Base-by-base conservation (phyloP, 139 green algal species). In the Chlorella sorokiniana region DNA sequence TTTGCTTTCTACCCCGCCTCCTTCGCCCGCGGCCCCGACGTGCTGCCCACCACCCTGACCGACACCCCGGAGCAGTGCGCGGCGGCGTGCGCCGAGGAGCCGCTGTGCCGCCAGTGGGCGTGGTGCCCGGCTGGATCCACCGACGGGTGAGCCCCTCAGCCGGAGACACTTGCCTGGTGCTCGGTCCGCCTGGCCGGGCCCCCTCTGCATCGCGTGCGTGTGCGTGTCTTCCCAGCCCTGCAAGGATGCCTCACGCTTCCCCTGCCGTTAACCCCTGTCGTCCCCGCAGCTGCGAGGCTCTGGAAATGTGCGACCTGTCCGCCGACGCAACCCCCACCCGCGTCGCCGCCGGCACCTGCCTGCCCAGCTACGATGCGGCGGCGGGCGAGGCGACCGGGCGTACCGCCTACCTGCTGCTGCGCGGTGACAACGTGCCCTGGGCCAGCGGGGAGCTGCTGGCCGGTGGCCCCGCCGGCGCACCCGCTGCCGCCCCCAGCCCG, bases 21-120 rank as follows among this genome's bases (percentile, higher is more conserved):
- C 37, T 76, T 31, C 23, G 29, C 33, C 27, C 42, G 69, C 1
- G 69, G 69, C 25, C 23, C 68, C 29, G 41, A 18, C 51, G 41
- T 61, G 42, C n/a, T 72, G 65, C 3, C 29, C 25, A 1, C 29
- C 29, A 9, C 31, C 27, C 5, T n/a, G 69, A n/a, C 69, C 29
- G 35, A 51, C 37, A 42, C 42, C 2, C 29, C 51, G 44, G 69
- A 76, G 42, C 11, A 61, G n/a, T 76, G 69, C n/a, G 69, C 44
- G 2, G 29, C 9, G 10, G 42, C 25, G 11, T 76, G 69, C 69
- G 42, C 23, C 2, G 69, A 62, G 42, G 33, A 37, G 42, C 6
- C 69, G 14, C 29, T n/a, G 44, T 76, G 69, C 44, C 22, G 51
- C 29, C 42, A 76, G 10, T 76, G 69, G 69, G 69, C 69, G 16